Evolutionary conservation across 345 rosid species (phyloP).

Genomic region (Punica granatum): DNA sequence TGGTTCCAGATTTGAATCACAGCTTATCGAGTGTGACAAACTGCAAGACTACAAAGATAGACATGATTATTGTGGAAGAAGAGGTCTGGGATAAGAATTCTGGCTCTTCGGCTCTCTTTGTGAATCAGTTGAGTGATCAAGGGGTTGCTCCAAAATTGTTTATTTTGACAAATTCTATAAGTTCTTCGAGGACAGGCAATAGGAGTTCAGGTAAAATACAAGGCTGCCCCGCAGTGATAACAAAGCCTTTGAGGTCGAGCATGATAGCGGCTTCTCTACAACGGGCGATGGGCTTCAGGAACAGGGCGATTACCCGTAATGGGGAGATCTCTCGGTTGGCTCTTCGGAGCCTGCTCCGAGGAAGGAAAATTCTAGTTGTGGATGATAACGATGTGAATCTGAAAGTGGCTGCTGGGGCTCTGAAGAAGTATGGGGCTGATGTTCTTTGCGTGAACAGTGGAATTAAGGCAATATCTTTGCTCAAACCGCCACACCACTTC

Average conservation of each 20-base stretch:
- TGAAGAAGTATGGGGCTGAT: slow-evolving; percentile 90
- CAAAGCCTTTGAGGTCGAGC: slow-evolving; percentile 83
- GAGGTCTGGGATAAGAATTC: slow-evolving; percentile 75
- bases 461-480: slow-evolving; percentile 47
- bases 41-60: slow-evolving; percentile 22
- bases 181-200: slow-evolving; percentile 23
- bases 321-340: slow-evolving; percentile 50
- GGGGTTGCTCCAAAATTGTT: slow-evolving; percentile 41
- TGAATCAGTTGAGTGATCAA: slow-evolving; percentile 22
- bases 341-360: slow-evolving; percentile 59
- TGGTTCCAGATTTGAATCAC: slow-evolving; percentile 43
- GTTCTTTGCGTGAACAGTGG: slow-evolving; percentile 73
- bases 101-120: slow-evolving; percentile 30
- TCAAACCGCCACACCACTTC: slow-evolving; percentile 67
- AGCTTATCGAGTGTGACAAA: slow-evolving; percentile 29
- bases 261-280: slow-evolving; percentile 78
- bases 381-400: slow-evolving; percentile 88
- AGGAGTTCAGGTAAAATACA: slow-evolving; percentile 18
- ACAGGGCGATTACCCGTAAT: slow-evolving; percentile 44
- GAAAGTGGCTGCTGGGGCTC: slow-evolving; percentile 84
- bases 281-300: slow-evolving; percentile 61
- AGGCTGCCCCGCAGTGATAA: slow-evolving; percentile 36
- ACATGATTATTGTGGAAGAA: slow-evolving; percentile 69
- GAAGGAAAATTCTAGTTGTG: slow-evolving; percentile 71
- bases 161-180: slow-evolving; percentile 48